phyloP scores from a whole-genome alignment of 1,284 basidiomycete genomes.

The Apiotrichum domesticum region DNA sequence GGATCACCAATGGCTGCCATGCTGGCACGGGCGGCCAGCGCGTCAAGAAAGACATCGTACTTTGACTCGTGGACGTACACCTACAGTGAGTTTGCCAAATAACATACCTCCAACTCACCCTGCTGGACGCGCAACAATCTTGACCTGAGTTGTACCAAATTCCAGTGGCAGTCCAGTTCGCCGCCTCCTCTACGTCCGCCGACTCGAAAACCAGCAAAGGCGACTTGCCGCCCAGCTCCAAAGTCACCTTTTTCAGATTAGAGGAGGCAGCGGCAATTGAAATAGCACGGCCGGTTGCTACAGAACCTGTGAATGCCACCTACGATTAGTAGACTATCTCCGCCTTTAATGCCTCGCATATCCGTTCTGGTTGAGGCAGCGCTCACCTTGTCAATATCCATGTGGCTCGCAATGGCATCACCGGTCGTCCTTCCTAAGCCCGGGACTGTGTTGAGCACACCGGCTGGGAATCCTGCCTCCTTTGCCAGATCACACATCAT shows the following conservation, averaged over 20 bases:
- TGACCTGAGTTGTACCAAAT: conserved; percentile 39
- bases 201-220: conserved; percentile 49
- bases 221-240: conserved; percentile 54
- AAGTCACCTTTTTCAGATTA: conserved; percentile 67
- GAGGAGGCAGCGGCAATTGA: conserved; percentile 73
- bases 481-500: conserved; percentile 48
- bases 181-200: conserved; percentile 66
- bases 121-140: conserved; percentile 56
- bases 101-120: conserved; percentile 42
- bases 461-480: conserved; percentile 70
- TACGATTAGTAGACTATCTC: conserved; percentile 53
- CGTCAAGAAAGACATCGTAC: conserved; percentile 67
- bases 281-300: conserved; percentile 75
- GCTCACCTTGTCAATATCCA: conserved; percentile 65
- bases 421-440: conserved; percentile 82
- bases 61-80: conserved; percentile 74
- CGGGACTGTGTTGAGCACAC: conserved; percentile 83
- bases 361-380: not conserved
- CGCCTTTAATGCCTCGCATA: too few species aligned
- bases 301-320: conserved; percentile 54
- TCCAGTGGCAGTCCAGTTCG: conserved; percentile 46
- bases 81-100: not conserved
- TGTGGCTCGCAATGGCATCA: conserved; percentile 69
- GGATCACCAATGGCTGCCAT: conserved; percentile 65
- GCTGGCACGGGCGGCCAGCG: conserved; percentile 63